Conservation (phyloP, 2,329 filamentous ascomycete species). For the Tolypocladium guangdongense region DNA sequence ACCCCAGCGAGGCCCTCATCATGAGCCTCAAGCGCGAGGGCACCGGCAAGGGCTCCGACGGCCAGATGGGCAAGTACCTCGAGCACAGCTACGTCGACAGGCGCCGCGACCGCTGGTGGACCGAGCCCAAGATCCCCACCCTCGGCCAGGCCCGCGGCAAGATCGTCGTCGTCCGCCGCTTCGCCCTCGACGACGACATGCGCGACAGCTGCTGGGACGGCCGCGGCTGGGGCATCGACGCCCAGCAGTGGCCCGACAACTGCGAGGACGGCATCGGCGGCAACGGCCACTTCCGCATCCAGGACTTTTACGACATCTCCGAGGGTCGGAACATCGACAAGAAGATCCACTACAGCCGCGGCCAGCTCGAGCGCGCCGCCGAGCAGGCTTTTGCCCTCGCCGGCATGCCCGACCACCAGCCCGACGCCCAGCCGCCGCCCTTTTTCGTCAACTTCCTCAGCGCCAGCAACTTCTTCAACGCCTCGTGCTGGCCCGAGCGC, state of each 20-base stretch:
- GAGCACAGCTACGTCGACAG: slow-evolving; percentile 57
- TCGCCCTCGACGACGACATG: slow-evolving; percentile 50
- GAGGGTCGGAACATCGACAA: slow-evolving; percentile 64
- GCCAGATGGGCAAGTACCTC: slow-evolving; percentile 65
- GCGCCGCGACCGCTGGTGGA: slow-evolving; percentile 60
- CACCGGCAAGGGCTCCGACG: slow-evolving; percentile 66
- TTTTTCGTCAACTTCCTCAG: slow-evolving; percentile 86
- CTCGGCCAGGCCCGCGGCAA: slow-evolving; percentile 73
- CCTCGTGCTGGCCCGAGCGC: slow-evolving; percentile 84
- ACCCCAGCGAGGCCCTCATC: slow-evolving; percentile 74
- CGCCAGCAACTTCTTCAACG: slow-evolving; percentile 89
- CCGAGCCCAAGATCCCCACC: slow-evolving; percentile 61
- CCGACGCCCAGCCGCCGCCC: slow-evolving; percentile 34
- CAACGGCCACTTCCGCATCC: slow-evolving; percentile 68
- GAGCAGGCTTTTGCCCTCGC: slow-evolving; percentile 36
- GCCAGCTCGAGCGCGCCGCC: slow-evolving; percentile 66
- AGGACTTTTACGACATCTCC: slow-evolving; percentile 88
- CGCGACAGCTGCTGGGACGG: slow-evolving; percentile 35
- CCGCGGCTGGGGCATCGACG: slow-evolving; percentile 48
- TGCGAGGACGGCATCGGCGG: slow-evolving; percentile 61
- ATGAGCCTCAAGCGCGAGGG: slow-evolving; percentile 89
- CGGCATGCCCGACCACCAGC: slow-evolving; percentile 17
- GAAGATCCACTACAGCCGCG: slow-evolving; percentile 65
- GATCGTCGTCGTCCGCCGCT: slow-evolving; percentile 76
- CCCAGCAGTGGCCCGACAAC: slow-evolving; percentile 74